Percentiles rank a stretch among this genome's conserved stretches.
Evolutionary conservation across 2,329 filamentous ascomycete genomes (phyloP).

Genomic region (Xylariomycetidae sp.): DNA sequence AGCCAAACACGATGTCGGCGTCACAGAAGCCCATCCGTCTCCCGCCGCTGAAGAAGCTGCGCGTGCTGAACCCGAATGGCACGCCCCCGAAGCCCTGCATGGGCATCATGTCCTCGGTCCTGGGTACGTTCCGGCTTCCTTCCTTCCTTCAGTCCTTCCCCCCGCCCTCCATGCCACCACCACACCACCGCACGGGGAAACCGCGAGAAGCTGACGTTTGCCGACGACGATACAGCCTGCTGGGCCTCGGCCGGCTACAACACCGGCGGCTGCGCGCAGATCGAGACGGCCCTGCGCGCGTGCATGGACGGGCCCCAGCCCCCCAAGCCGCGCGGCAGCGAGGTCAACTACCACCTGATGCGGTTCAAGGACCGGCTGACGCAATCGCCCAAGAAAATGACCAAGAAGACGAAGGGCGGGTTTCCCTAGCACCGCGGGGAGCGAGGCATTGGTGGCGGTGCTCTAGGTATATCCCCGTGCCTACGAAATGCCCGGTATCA

Average conservation of each 20-base stretch:
- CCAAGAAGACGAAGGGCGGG: slow-evolving; percentile 9
- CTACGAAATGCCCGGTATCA: too few relatives aligned
- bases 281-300: slow-evolving; percentile 54
- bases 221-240: slow-evolving; percentile 59
- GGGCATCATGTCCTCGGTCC: slow-evolving; percentile 50
- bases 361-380: slow-evolving; percentile 70
- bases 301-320: slow-evolving; percentile 76
- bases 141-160: not conserved
- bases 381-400: slow-evolving; percentile 44
- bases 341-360: slow-evolving; percentile 86
- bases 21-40: slow-evolving; percentile 49
- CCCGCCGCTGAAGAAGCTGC: slow-evolving; percentile 49
- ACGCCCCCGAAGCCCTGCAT: slow-evolving; percentile 47
- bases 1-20: slow-evolving; percentile 32
- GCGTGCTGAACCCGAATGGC: slow-evolving; percentile 48
- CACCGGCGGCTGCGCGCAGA: slow-evolving; percentile 49
- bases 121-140: slow-evolving; percentile 38
- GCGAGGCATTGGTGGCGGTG: too few relatives aligned
- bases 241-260: slow-evolving; percentile 76
- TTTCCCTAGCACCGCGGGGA: too few relatives aligned
- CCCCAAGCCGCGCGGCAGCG: slow-evolving; percentile 55
- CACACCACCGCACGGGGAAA: too few relatives aligned
- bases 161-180: not conserved
- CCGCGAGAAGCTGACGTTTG: too few relatives aligned
- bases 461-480: too few relatives aligned